Evolutionary conservation across 495 filamentous ascomycete genomes (phyloP).

Genomic region (Tirmania nivea): DNA sequence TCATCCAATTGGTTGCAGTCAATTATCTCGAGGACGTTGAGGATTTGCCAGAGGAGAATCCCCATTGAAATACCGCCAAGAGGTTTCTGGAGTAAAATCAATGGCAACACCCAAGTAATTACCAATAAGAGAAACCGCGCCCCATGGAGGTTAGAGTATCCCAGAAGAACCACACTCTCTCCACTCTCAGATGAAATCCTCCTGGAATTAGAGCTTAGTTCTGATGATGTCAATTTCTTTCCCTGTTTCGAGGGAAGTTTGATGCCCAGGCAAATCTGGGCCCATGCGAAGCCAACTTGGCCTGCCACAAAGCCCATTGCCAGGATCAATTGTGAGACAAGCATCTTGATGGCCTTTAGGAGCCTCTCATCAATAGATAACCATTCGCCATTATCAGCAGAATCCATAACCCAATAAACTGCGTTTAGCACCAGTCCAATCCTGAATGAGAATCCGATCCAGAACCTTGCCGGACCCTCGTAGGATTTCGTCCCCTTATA

Average conservation of each 20-base stretch:
- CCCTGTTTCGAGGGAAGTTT: conserved; percentile 19
- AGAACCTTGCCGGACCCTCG: conserved; percentile 58
- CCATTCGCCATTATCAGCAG: conserved; percentile 80
- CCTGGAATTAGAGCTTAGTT: background rate
- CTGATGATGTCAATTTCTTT: conserved; percentile 5
- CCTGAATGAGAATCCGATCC: conserved; percentile 66
- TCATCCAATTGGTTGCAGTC: conserved; percentile 49
- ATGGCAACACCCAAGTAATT: conserved; percentile 47
- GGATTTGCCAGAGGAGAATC: conserved; percentile 60
- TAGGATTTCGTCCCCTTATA: conserved; percentile 59
- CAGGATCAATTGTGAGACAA: conserved; percentile 54
- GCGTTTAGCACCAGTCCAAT: conserved; percentile 52
- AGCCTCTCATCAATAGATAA: conserved; percentile 29
- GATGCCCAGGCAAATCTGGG: conserved; percentile 52
- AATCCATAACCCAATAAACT: conserved; percentile 73
- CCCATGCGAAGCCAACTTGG: conserved; percentile 48
- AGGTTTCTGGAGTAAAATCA: conserved; percentile 73
- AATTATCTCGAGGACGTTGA: conserved; percentile 70
- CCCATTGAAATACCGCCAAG: conserved; percentile 76
- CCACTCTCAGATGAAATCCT: conserved; percentile 18
- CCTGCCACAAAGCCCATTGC: conserved; percentile 44
- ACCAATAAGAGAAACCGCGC: conserved; percentile 75
- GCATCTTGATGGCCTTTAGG: conserved; percentile 50
- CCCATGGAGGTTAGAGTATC: conserved; percentile 81
- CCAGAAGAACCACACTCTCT: conserved; percentile 50